These are phyloP conservation scores for Trichoderma brevicompactum DNA, from an alignment of 2,329 filamentous ascomycete species.

Conservation along the genomic window DNA sequence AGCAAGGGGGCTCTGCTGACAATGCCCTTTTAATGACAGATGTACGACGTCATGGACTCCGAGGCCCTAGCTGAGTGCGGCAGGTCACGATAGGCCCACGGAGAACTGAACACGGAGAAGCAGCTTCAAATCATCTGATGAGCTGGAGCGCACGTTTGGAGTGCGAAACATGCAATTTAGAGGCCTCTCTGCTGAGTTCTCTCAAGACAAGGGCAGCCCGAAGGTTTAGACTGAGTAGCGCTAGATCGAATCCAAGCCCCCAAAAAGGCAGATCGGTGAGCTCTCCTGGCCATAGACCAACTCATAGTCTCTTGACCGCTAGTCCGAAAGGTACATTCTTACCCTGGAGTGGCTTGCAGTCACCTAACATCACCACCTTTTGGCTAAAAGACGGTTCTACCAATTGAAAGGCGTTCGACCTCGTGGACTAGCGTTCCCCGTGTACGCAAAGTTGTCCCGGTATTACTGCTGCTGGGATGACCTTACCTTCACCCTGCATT, in stretches of 20 bases:
- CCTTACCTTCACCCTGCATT: constrained; percentile 12
- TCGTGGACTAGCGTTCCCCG: background rate
- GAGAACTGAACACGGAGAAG: background rate
- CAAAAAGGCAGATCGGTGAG: constrained; percentile 10
- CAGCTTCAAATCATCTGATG: constrained; percentile 5
- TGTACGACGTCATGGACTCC: constrained; percentile 15
- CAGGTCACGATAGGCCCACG: constrained; percentile 19
- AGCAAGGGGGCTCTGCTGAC: constrained; percentile 21
- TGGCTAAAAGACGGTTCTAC: constrained; percentile 12
- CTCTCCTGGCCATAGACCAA: constrained; percentile 7
- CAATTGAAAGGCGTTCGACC: background rate
- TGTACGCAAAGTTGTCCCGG: background rate
- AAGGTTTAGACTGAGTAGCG: background rate
- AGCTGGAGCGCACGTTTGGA: background rate
- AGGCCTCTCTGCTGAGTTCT: background rate
- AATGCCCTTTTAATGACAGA: constrained; percentile 15
- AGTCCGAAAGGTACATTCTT: background rate
- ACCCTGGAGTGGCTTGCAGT: constrained; percentile 22
- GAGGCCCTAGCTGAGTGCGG: constrained; percentile 22
- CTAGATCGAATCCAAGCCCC: background rate
- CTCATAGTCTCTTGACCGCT: constrained; percentile 19
- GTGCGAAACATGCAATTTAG: background rate
- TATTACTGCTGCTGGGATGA: background rate
- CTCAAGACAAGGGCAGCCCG: background rate
- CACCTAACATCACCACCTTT: background rate